A percentile compares a stretch with the other conserved stretches of the same genome.
Conservation (phyloP, 306 rosid genomes). For the Ziziphus jujuba region DNA sequence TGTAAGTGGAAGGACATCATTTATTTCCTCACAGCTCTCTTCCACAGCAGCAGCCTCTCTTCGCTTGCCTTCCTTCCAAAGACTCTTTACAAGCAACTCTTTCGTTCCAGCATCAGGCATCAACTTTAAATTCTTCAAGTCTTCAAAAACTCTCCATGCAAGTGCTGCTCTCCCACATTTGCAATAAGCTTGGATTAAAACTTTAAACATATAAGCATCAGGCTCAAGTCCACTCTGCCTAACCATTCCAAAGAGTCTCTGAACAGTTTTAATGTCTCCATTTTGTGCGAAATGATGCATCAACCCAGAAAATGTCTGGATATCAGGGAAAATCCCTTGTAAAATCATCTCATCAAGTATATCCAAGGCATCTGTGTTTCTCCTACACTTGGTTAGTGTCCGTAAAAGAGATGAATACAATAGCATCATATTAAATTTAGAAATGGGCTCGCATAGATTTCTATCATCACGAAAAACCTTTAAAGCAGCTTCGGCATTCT, state of each 20-base stretch:
- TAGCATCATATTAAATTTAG: constrained; percentile 60
- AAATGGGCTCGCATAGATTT: constrained; percentile 57
- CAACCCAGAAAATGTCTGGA: constrained; percentile 73
- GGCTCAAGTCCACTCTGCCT: constrained; percentile 69
- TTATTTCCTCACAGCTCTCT: constrained; percentile 58
- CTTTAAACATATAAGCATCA: constrained; percentile 66
- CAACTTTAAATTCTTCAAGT: constrained; percentile 55
- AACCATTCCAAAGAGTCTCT: constrained; percentile 65
- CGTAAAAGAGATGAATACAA: constrained; percentile 72
- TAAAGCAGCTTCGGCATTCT: constrained; percentile 76
- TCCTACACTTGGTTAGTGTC: constrained; percentile 67
- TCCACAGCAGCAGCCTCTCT: constrained; percentile 76
- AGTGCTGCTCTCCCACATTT: constrained; percentile 63
- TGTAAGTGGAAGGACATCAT: constrained; percentile 47
- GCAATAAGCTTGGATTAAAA: constrained; percentile 79
- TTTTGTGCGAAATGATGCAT: constrained; percentile 61
- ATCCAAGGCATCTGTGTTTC: constrained; percentile 54
- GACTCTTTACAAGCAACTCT: constrained; percentile 79
- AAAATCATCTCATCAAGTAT: constrained; percentile 77
- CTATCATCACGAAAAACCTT: constrained; percentile 62
- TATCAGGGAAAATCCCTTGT: constrained; percentile 61
- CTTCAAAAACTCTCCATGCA: constrained; percentile 76
- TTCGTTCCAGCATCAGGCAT: constrained; percentile 66
- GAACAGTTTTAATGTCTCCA: constrained; percentile 68
- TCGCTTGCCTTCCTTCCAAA: constrained; percentile 83